phyloP scores from a whole-genome alignment of 73 alveolate genomes.

The Effrenium voratum region DNA sequence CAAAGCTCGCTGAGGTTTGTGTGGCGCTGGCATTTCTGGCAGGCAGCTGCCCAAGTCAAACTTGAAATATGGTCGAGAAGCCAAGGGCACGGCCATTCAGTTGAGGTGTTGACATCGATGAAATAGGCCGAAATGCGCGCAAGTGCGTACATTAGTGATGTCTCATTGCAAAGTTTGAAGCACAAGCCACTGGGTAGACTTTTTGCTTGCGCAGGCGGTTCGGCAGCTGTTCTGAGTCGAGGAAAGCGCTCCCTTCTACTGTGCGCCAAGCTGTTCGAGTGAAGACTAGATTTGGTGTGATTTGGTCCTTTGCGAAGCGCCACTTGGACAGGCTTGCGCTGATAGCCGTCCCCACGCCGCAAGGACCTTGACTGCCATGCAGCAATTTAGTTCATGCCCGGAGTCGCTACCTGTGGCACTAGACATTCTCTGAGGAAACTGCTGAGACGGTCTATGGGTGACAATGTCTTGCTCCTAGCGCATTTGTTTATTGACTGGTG shows the following conservation, averaged over 20 bases:
- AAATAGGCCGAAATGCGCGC: background rate
- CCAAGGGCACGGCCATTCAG: background rate
- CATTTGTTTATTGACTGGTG: background rate
- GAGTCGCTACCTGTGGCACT: no score
- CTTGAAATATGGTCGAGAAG: background rate
- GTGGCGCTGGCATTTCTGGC: constrained; percentile 34
- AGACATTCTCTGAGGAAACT: constrained; percentile 17
- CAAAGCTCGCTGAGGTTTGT: constrained; percentile 44
- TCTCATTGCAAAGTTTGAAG: no score
- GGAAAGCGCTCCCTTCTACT: background rate
- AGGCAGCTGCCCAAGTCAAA: background rate
- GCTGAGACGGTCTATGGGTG: constrained; percentile 64
- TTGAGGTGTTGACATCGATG: constrained; percentile 1
- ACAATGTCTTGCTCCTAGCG: background rate
- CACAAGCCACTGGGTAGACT: no score
- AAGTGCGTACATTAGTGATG: no score
- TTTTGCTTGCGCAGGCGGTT: constrained; percentile 47
- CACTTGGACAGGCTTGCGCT: background rate
- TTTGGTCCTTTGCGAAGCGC: background rate
- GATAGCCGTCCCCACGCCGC: constrained; percentile 26
- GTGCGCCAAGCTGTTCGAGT: no score
- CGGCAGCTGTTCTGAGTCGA: constrained; percentile 44
- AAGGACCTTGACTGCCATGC: no score
- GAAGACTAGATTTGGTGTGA: no score
- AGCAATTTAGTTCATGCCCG: no score